Conservation (phyloP, 2,329 filamentous ascomycete species). For the Xylariaceae sp. region DNA sequence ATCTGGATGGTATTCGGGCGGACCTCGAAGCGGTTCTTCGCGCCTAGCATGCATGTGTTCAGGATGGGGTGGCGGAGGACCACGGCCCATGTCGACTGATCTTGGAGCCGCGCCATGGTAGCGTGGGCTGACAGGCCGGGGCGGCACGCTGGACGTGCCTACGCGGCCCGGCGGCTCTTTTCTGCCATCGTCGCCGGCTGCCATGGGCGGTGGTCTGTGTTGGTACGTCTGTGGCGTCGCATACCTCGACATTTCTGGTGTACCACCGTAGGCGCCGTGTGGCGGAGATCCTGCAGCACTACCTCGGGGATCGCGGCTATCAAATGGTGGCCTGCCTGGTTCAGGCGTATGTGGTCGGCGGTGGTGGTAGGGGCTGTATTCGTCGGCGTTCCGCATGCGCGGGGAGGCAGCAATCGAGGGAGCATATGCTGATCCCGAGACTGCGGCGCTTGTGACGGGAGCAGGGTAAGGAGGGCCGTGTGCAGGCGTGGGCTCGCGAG, state of each 20-base stretch:
- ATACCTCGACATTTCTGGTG: constrained; percentile 56
- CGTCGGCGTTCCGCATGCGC: constrained; percentile 56
- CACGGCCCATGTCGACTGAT: constrained; percentile 44
- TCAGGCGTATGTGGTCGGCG: constrained; percentile 71
- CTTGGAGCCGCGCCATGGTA: constrained; percentile 44
- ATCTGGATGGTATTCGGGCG: constrained; percentile 51
- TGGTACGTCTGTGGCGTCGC: constrained; percentile 56
- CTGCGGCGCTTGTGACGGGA: constrained; percentile 36
- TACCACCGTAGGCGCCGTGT: constrained; percentile 46
- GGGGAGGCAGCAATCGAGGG: constrained; percentile 52
- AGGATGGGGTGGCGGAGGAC: constrained; percentile 24
- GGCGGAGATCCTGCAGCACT: constrained; percentile 45
- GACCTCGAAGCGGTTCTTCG: constrained; percentile 43
- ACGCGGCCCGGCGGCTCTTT: constrained; percentile 35
- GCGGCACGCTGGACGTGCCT: constrained; percentile 35
- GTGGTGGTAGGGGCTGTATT: constrained; percentile 51
- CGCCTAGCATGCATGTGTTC: constrained; percentile 45
- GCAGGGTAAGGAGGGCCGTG: constrained; percentile 40
- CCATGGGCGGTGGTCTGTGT: constrained; percentile 45
- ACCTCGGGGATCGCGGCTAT: constrained; percentile 40
- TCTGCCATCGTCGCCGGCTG: constrained; percentile 43
- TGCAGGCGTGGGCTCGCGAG: constrained; percentile 40
- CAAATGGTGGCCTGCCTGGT: constrained; percentile 51
- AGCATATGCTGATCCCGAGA: constrained; percentile 44
- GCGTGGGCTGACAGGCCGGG: constrained; percentile 49